Evolutionary conservation across 2,329 filamentous ascomycete species (phyloP).

Genomic region (Paecilomyces fulvus): DNA sequence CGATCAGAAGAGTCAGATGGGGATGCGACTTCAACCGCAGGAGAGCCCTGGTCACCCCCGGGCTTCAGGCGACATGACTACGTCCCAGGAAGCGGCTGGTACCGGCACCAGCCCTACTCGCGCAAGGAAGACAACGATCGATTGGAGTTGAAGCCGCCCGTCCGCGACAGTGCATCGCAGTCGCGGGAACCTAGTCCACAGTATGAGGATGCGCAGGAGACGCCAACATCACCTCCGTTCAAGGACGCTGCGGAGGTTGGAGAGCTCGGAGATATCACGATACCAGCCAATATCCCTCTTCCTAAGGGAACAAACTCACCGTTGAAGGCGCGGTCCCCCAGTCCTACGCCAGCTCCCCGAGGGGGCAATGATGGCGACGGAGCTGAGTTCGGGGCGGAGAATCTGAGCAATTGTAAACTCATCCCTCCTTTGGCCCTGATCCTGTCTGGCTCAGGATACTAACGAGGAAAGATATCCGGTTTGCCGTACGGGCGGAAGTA

Average conservation of each 20-base stretch:
- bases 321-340: constrained; percentile 48
- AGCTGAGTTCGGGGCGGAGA: constrained; percentile 26
- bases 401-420: constrained; percentile 45
- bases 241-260: constrained; percentile 13
- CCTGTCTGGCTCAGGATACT: constrained; percentile 23
- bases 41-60: constrained; percentile 56
- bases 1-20: constrained; percentile 42
- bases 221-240: constrained; percentile 20
- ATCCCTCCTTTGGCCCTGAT: constrained; percentile 16
- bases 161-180: constrained; percentile 38
- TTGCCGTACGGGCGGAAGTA: constrained; percentile 78
- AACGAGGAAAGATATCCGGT: constrained; percentile 63
- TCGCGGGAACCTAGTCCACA: constrained; percentile 53
- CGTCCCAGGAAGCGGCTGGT: constrained; percentile 49
- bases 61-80: constrained; percentile 48
- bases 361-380: constrained; percentile 26
- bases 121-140: constrained; percentile 26
- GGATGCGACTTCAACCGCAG: constrained; percentile 23
- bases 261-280: constrained; percentile 40
- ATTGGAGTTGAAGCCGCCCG: constrained; percentile 34
- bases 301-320: constrained; percentile 48
- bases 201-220: constrained; percentile 49
- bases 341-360: constrained; percentile 37
- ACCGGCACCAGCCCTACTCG: constrained; percentile 42
- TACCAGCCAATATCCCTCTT: constrained; percentile 51